phyloP scores from a whole-genome alignment of 1,139 yeast genomes.

The Sugiyamaella paludigena region DNA sequence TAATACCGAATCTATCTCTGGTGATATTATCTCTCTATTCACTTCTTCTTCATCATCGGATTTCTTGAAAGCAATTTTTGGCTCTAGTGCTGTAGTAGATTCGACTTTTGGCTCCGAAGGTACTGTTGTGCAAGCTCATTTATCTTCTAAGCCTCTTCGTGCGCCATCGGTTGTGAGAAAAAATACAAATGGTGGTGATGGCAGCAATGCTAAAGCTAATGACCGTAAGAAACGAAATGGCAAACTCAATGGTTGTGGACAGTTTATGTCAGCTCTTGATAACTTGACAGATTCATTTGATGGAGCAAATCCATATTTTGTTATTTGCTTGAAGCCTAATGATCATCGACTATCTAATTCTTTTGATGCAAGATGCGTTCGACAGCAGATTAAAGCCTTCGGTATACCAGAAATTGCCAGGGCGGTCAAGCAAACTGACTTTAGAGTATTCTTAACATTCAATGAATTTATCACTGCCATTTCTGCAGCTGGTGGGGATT shows the following conservation, averaged over 20 bases:
- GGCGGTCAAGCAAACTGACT: conserved; percentile 40
- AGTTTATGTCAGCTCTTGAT: conserved; percentile 38
- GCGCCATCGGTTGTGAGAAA: conserved; percentile 38
- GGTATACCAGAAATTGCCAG: conserved; percentile 44
- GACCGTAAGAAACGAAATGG: conserved; percentile 11
- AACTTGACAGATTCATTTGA: conserved; percentile 40
- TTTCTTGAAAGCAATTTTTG: conserved; percentile 39
- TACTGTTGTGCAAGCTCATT: conserved; percentile 40
- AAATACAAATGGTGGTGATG: conserved; percentile 15
- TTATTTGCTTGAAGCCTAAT: conserved; percentile 43
- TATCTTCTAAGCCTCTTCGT: conserved; percentile 42
- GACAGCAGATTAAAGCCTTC: conserved; percentile 43
- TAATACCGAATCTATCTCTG: conserved; percentile 40
- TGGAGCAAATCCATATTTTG: conserved; percentile 42
- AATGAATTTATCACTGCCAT: conserved; percentile 38
- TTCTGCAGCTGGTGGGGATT: conserved; percentile 25
- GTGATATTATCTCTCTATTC: conserved; percentile 42
- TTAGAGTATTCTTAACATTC: conserved; percentile 41
- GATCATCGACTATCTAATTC: conserved; percentile 40
- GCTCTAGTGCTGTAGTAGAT: conserved; percentile 41
- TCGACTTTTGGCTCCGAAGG: conserved; percentile 34
- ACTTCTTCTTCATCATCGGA: conserved; percentile 41
- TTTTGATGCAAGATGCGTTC: conserved; percentile 43
- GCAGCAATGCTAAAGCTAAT: not conserved
- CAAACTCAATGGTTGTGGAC: conserved; percentile 36